Evolutionary conservation across 2,329 filamentous ascomycete genomes (phyloP).

Genomic region (Diaporthe sp.): DNA sequence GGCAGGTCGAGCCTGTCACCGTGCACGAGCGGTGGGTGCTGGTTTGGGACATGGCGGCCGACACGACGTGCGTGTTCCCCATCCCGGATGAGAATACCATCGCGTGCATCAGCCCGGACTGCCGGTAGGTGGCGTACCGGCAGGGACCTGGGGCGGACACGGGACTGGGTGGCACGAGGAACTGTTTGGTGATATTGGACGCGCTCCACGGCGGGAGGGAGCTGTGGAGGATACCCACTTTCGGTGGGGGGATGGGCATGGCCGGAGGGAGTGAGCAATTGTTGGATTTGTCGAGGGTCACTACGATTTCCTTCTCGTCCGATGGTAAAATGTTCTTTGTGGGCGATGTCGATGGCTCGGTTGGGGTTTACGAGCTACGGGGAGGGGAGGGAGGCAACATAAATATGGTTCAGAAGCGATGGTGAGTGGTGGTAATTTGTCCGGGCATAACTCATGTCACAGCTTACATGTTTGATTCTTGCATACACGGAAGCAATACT

Average conservation of each 20-base stretch:
- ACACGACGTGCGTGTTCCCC: constrained; percentile 51
- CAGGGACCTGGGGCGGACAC: constrained; percentile 41
- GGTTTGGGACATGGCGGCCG: constrained; percentile 54
- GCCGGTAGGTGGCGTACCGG: constrained; percentile 55
- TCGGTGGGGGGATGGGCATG: constrained; percentile 34
- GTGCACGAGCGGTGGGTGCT: constrained; percentile 52
- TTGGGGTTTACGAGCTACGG: constrained; percentile 52
- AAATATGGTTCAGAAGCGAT: neutral
- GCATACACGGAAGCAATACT: neutral
- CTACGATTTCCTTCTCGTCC: constrained; percentile 53
- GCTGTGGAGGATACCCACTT: constrained; percentile 53
- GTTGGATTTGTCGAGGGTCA: constrained; percentile 51
- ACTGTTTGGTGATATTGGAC: constrained; percentile 51
- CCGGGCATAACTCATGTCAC: neutral
- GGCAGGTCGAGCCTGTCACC: constrained; percentile 49
- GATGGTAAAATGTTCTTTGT: constrained; percentile 53
- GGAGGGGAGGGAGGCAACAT: constrained; percentile 36
- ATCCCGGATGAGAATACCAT: constrained; percentile 52
- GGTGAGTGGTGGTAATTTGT: neutral
- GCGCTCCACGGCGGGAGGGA: constrained; percentile 49
- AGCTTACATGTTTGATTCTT: too few species aligned
- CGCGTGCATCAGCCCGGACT: constrained; percentile 55
- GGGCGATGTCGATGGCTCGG: constrained; percentile 50
- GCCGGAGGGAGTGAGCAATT: constrained; percentile 49
- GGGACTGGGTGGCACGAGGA: constrained; percentile 11